Evolutionary conservation across 768 basidiomycete species (phyloP).

Genomic region (Leccinum boreale): DNA sequence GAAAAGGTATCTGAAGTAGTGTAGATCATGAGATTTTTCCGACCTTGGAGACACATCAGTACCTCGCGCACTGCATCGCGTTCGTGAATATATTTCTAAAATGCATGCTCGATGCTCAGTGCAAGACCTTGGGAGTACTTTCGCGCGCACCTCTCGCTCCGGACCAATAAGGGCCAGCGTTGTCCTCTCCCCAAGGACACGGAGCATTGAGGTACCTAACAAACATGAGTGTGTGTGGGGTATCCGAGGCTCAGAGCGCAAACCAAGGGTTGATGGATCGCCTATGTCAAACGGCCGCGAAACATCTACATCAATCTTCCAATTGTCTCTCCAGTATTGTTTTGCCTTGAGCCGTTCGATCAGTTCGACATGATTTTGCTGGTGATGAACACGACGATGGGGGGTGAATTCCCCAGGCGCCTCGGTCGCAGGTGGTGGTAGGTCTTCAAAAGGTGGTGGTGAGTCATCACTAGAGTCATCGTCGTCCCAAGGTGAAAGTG

Average conservation of each 20-base stretch:
- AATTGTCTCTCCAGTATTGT: conserved; percentile 76
- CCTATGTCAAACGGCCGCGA: conserved; percentile 55
- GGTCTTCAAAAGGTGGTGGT: conserved; percentile 12
- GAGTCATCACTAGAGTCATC: conserved; percentile 36
- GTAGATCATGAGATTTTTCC: conserved; percentile 54
- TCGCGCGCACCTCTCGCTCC: conserved; percentile 38
- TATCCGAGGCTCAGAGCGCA: conserved; percentile 4
- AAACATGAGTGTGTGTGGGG: neutral
- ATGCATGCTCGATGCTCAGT: neutral
- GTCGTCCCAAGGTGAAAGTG: conserved; percentile 64
- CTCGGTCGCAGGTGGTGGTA: conserved; percentile 5
- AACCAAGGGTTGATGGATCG: conserved; percentile 73
- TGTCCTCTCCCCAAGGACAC: conserved; percentile 36
- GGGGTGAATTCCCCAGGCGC: neutral
- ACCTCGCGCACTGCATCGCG: conserved; percentile 76
- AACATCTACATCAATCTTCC: conserved; percentile 47
- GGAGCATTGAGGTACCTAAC: conserved; percentile 46
- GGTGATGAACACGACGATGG: neutral
- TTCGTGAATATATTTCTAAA: conserved; percentile 68
- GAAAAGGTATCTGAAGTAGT: conserved; percentile 30
- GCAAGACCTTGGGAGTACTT: neutral
- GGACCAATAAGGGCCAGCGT: conserved; percentile 39
- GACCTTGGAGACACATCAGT: conserved; percentile 72
- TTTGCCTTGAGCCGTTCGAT: conserved; percentile 59
- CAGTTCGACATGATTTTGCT: conserved; percentile 39